Conservation (phyloP, 1,139 yeast genomes). For the Yarrowia galli region DNA sequence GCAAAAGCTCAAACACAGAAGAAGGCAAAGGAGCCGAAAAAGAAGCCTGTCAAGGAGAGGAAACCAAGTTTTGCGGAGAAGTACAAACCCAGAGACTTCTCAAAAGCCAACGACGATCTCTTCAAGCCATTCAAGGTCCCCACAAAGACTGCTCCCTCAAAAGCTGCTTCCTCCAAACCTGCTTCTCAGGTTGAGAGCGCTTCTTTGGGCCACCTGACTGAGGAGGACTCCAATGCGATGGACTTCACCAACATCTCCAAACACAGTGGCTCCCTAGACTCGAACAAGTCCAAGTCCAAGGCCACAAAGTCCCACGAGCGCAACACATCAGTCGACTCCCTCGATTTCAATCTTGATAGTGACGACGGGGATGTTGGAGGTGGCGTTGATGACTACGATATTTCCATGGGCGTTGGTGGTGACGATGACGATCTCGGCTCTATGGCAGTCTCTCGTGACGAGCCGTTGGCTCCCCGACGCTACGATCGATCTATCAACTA, state of each 20-base stretch:
- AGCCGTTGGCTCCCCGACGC: background rate
- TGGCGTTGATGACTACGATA: background rate
- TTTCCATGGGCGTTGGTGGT: background rate
- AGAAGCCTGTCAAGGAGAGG: slow-evolving; percentile 1
- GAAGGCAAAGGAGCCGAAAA: background rate
- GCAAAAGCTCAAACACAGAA: too few relatives aligned
- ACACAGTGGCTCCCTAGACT: background rate
- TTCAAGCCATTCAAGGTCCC: slow-evolving; percentile 3
- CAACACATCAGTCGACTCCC: background rate
- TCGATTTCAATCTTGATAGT: background rate
- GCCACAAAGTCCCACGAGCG: background rate
- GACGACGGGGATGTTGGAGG: background rate
- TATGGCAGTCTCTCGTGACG: background rate
- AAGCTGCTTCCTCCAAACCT: background rate
- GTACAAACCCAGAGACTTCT: slow-evolving; percentile 10
- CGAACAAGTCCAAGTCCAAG: background rate
- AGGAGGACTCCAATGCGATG: background rate
- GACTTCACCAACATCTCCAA: slow-evolving; percentile 5
- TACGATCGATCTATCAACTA: slow-evolving; percentile 10
- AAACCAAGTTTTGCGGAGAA: slow-evolving; percentile 9
- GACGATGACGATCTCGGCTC: background rate
- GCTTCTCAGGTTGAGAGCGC: background rate
- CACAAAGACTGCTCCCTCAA: background rate
- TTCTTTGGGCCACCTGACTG: background rate
- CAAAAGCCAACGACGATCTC: background rate